Conservation (phyloP, 208 protist species). For the Leishmania mexicana region DNA sequence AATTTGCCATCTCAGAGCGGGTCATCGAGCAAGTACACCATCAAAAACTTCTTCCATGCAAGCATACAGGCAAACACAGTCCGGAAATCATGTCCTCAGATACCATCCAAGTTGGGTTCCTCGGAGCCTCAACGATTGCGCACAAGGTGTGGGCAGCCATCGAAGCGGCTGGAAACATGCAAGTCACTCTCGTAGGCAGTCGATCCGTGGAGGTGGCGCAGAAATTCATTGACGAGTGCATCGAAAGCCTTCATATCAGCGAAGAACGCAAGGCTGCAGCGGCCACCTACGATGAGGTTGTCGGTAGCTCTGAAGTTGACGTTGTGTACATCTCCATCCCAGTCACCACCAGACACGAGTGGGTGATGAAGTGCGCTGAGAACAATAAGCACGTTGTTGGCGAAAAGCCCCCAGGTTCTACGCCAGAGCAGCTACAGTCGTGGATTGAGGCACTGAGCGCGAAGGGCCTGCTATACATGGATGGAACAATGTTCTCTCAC, state of each 20-base stretch:
- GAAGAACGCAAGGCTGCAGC: slow-evolving; percentile 21
- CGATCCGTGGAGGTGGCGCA: slow-evolving; percentile 22
- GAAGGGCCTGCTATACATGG: slow-evolving; percentile 64
- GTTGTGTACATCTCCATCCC: slow-evolving; percentile 55
- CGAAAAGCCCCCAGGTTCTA: slow-evolving; percentile 45
- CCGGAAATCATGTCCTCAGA: slow-evolving; percentile 15
- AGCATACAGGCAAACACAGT: neutral
- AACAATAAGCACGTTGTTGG: slow-evolving; percentile 67
- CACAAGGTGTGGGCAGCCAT: slow-evolving; percentile 45
- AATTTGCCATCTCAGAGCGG: neutral
- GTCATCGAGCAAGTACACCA: neutral
- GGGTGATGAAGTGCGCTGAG: slow-evolving; percentile 51
- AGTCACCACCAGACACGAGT: slow-evolving; percentile 40
- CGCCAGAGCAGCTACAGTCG: slow-evolving; percentile 40
- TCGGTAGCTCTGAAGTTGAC: slow-evolving; percentile 25
- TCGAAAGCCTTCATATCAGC: slow-evolving; percentile 29
- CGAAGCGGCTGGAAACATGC: slow-evolving; percentile 37
- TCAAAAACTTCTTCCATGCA: neutral
- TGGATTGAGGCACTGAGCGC: slow-evolving; percentile 53
- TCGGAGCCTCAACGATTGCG: slow-evolving; percentile 44
- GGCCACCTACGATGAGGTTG: slow-evolving; percentile 33
- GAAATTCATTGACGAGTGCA: slow-evolving; percentile 29
- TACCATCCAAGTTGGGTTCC: slow-evolving; percentile 41
- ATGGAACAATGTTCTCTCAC: slow-evolving; percentile 70
- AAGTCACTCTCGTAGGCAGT: slow-evolving; percentile 39